Conservation (phyloP, 2,329 filamentous ascomycete species). For the Aaosphaeria pasadenensis region DNA sequence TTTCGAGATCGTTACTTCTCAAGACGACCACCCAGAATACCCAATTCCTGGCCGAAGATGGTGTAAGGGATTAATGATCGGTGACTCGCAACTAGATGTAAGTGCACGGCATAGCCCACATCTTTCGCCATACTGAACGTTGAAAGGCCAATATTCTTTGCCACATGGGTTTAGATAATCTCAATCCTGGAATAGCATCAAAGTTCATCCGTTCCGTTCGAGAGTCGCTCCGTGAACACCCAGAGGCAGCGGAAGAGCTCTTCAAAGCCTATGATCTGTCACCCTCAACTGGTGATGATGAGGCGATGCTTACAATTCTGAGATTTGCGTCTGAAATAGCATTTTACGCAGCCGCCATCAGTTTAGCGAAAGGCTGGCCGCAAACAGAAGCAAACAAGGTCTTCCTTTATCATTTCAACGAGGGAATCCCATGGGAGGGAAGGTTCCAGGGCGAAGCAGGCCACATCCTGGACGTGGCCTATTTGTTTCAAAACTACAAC, state of each 20-base stretch:
- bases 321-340: conserved; percentile 46
- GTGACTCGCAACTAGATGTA: conserved; percentile 49
- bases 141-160: conserved; percentile 23
- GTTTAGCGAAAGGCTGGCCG: conserved; percentile 39
- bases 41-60: conserved; percentile 42
- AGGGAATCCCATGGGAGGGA: conserved; percentile 34
- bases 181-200: conserved; percentile 27
- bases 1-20: conserved; percentile 19
- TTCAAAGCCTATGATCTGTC: conserved; percentile 42
- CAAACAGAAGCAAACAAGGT: conserved; percentile 21
- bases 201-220: conserved; percentile 34
- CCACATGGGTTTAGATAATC: conserved; percentile 19
- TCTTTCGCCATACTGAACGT: background rate
- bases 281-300: conserved; percentile 35
- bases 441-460: conserved; percentile 30
- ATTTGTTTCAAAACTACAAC: conserved; percentile 34
- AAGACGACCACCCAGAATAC: conserved; percentile 19
- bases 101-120: conserved; percentile 1
- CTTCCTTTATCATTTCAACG: conserved; percentile 34
- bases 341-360: conserved; percentile 45
- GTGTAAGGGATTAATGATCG: conserved; percentile 48
- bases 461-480: conserved; percentile 33
- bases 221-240: conserved; percentile 22
- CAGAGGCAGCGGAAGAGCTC: conserved; percentile 16
- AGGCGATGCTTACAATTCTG: conserved; percentile 42